These are phyloP conservation scores for Dipteronia dyeriana DNA, from an alignment of 345 rosid species.

Conservation along the genomic window DNA sequence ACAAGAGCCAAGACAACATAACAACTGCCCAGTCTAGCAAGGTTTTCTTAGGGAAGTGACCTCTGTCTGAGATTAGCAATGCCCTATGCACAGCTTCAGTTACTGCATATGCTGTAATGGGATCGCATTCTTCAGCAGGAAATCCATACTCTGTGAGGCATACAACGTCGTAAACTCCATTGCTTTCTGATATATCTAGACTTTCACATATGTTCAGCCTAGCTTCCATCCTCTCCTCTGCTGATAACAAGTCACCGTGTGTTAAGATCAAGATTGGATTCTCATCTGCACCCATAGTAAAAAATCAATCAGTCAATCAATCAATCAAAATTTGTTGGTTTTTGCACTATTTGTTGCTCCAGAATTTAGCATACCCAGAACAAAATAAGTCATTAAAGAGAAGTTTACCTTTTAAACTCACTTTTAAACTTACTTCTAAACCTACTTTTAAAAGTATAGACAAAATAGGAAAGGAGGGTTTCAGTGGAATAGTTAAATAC, in stretches of 20 bases:
- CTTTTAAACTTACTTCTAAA: too few species aligned
- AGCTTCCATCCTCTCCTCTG: conserved; percentile 49
- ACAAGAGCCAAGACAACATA: conserved; percentile 36
- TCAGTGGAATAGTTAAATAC: too few species aligned
- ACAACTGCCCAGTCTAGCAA: conserved; percentile 36
- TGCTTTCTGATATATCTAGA: conserved; percentile 39
- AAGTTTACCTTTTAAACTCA: too few species aligned
- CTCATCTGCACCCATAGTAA: conserved; percentile 41
- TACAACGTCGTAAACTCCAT: conserved; percentile 48
- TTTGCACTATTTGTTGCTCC: background rate
- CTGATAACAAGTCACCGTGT: conserved; percentile 54
- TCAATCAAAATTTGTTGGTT: background rate
- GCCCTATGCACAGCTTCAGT: conserved; percentile 54
- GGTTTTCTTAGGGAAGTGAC: conserved; percentile 43
- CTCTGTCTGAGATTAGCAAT: conserved; percentile 53
- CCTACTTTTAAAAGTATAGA: too few species aligned
- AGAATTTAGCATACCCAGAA: background rate
- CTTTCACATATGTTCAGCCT: conserved; percentile 49
- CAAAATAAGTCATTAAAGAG: background rate
- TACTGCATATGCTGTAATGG: conserved; percentile 45
- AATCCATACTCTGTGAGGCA: conserved; percentile 63
- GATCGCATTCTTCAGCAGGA: conserved; percentile 54
- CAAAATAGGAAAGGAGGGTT: too few species aligned
- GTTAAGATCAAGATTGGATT: conserved; percentile 54
- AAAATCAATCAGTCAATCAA: background rate